phyloP scores from a whole-genome alignment of 2,329 filamentous ascomycete species.

The Colletotrichum musae region DNA sequence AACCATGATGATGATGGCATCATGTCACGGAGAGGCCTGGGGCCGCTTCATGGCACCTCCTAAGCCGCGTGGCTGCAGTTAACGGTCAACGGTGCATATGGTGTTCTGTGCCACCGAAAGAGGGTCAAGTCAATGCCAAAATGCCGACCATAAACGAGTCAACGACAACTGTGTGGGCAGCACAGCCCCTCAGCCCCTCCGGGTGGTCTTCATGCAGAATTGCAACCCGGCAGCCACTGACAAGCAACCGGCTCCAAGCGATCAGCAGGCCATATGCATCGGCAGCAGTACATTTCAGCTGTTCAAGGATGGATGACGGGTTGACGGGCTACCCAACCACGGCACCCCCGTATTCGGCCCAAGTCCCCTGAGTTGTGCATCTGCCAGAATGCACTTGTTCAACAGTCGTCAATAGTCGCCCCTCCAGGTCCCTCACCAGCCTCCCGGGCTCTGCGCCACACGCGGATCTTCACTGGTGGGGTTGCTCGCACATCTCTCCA shows the following conservation, averaged over 20 bases:
- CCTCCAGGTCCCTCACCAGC: slow-evolving; percentile 24
- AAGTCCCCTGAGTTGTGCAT: slow-evolving; percentile 31
- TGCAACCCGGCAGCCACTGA: slow-evolving; percentile 25
- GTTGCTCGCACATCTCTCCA: slow-evolving; percentile 22
- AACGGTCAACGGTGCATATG: slow-evolving; percentile 9
- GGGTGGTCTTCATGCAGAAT: slow-evolving; percentile 33
- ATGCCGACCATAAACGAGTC: slow-evolving; percentile 36
- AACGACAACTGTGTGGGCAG: slow-evolving; percentile 31
- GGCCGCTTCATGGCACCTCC: slow-evolving; percentile 13
- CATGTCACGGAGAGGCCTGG: slow-evolving; percentile 2
- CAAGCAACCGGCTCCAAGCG: slow-evolving; percentile 35
- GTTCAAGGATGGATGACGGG: slow-evolving; percentile 30
- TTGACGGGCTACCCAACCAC: slow-evolving; percentile 25
- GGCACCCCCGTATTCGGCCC: slow-evolving; percentile 29
- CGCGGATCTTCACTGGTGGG: slow-evolving; percentile 36
- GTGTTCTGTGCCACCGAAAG: slow-evolving; percentile 26
- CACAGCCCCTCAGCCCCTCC: slow-evolving; percentile 41
- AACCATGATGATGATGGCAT: slow-evolving; percentile 33
- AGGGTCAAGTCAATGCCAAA: slow-evolving; percentile 37
- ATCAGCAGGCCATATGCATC: slow-evolving; percentile 40
- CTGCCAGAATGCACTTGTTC: slow-evolving; percentile 8
- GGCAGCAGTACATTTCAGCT: slow-evolving; percentile 40
- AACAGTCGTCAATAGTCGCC: not conserved
- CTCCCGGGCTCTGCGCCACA: slow-evolving; percentile 39
- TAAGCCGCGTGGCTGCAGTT: slow-evolving; percentile 32